These are phyloP conservation scores for Glomus cerebriforme DNA, from an alignment of 192 early-diverging fungal genomes.

Conservation along the genomic window DNA sequence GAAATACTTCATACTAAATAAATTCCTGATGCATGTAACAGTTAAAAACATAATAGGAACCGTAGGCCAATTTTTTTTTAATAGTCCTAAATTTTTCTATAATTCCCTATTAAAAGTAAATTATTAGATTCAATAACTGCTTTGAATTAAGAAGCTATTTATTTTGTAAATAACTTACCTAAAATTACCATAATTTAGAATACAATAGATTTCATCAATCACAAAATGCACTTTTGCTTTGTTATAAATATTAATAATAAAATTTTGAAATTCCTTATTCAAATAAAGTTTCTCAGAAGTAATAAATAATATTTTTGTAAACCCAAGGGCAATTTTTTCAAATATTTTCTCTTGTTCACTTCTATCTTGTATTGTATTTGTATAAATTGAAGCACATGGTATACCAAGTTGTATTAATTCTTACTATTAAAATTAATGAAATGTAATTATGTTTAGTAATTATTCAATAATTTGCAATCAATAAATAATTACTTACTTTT, in stretches of 20 bases:
- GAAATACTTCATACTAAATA: no score
- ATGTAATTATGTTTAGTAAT: neutral
- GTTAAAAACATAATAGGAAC: no score
- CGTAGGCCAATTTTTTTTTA: no score
- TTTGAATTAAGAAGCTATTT: no score
- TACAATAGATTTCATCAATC: slow-evolving; percentile 13
- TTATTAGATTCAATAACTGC: no score
- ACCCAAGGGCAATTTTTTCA: neutral
- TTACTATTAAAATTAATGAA: neutral
- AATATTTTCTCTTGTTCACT: neutral
- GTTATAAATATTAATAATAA: neutral
- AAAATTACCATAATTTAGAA: neutral
- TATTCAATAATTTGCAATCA: neutral
- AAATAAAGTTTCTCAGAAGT: neutral
- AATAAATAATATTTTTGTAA: neutral
- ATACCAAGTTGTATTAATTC: neutral
- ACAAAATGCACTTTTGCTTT: neutral
- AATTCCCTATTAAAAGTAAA: no score
- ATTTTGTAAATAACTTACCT: neutral
- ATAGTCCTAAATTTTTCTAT: no score
- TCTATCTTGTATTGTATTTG: neutral
- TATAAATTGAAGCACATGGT: neutral
- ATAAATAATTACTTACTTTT: neutral
- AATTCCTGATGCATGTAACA: no score
- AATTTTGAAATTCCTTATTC: neutral